Evolutionary conservation across 1,284 basidiomycete species (phyloP).

Genomic region (Apiotrichum siamense): DNA sequence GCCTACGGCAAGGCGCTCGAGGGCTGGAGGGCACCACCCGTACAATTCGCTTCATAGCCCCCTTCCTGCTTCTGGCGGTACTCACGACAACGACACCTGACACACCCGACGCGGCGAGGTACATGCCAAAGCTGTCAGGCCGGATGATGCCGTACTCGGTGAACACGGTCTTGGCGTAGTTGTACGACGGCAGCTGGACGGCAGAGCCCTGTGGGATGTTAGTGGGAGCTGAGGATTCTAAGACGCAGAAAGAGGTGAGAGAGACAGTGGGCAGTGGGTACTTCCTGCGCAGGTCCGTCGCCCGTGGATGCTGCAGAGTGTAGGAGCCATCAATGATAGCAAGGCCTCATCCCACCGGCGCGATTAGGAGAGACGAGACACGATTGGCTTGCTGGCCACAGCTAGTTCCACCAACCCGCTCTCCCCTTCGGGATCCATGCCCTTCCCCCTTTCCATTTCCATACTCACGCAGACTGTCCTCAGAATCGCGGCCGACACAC

Average conservation of each 20-base stretch:
- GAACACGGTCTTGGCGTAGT: constrained; percentile 77
- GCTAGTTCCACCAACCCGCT: too few relatives aligned
- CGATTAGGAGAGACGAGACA: too few relatives aligned
- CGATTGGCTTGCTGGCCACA: too few relatives aligned
- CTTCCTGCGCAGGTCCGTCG: too few relatives aligned
- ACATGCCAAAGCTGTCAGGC: constrained; percentile 76
- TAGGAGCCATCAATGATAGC: too few relatives aligned
- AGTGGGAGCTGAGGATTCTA: neutral
- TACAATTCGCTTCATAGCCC: neutral
- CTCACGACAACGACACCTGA: constrained; percentile 74
- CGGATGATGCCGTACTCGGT: constrained; percentile 60
- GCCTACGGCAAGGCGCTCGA: too few relatives aligned
- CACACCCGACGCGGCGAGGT: constrained; percentile 77
- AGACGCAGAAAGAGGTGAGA: neutral
- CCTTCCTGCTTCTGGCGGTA: constrained; percentile 57
- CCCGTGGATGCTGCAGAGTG: too few relatives aligned
- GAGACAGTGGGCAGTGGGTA: too few relatives aligned
- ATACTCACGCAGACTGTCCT: constrained; percentile 85
- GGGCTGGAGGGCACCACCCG: too few relatives aligned
- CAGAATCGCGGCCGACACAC: constrained; percentile 87
- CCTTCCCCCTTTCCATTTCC: neutral
- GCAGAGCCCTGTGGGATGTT: constrained; percentile 49
- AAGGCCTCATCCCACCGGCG: too few relatives aligned
- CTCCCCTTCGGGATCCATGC: too few relatives aligned
- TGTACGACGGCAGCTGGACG: constrained; percentile 92